A percentile compares a stretch with the other conserved stretches of the same genome.
Evolutionary conservation across 2,329 filamentous ascomycete genomes (phyloP).

Genomic region (Cyanodermella asteris): DNA sequence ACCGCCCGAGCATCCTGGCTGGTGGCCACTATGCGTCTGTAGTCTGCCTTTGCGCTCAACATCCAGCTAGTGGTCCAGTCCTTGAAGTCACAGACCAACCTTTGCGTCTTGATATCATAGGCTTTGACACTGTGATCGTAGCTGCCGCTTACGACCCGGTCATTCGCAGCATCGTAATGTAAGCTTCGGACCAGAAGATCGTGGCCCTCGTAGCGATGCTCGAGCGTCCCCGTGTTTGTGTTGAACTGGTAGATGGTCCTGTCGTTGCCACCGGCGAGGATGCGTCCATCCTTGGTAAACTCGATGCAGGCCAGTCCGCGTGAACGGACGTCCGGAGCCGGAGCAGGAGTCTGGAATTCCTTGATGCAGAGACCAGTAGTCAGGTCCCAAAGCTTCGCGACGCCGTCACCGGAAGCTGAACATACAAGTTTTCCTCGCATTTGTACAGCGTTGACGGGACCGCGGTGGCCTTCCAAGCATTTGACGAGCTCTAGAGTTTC

Average conservation of each 20-base stretch:
- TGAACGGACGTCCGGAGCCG: constrained; percentile 69
- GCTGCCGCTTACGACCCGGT: constrained; percentile 70
- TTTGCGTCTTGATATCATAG: constrained; percentile 65
- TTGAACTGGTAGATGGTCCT: constrained; percentile 93
- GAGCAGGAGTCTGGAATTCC: constrained; percentile 70
- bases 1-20: constrained; percentile 84
- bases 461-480: constrained; percentile 63
- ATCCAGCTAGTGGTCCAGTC: constrained; percentile 96
- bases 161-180: constrained; percentile 72
- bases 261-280: constrained; percentile 88
- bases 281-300: constrained; percentile 84
- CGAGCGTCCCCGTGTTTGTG: constrained; percentile 66
- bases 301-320: constrained; percentile 90
- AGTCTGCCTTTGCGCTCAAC: constrained; percentile 84
- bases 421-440: constrained; percentile 82
- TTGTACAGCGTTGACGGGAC: constrained; percentile 91
- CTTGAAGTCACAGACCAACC: constrained; percentile 64
- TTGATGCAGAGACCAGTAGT: constrained; percentile 71
- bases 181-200: constrained; percentile 69
- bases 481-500: constrained; percentile 53
- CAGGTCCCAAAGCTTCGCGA: constrained; percentile 89
- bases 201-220: constrained; percentile 65
- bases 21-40: constrained; percentile 79
- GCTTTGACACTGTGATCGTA: constrained; percentile 95
- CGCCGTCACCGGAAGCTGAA: constrained; percentile 80